A percentile compares a stretch with the other conserved stretches of the same genome.
Conservation (phyloP, 495 filamentous ascomycete species). For the Neurospora sp. region DNA sequence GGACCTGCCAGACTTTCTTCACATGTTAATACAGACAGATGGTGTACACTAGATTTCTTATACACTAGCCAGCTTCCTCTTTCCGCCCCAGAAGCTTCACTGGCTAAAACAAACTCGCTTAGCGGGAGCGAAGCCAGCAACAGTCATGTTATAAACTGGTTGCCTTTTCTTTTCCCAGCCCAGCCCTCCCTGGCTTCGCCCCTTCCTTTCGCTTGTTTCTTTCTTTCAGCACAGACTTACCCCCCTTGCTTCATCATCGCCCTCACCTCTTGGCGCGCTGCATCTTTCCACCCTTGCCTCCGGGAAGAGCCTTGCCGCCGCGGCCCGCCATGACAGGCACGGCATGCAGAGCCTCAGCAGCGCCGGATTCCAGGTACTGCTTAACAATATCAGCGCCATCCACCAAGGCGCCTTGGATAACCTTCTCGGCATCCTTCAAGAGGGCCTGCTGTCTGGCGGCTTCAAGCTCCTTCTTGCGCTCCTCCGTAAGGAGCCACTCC, state of each 20-base stretch:
- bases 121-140: neutral
- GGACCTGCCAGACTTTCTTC: neutral
- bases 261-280: neutral
- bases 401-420: constrained; percentile 38
- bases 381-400: constrained; percentile 47
- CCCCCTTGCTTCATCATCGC: neutral
- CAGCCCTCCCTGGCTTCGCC: neutral
- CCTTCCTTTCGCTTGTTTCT: neutral
- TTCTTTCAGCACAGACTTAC: neutral
- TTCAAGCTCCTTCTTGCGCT: constrained; percentile 54
- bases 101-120: neutral
- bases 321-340: constrained; percentile 2
- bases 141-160: neutral
- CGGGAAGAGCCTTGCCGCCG: neutral
- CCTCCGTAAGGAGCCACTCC: constrained; percentile 67
- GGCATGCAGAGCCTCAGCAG: neutral
- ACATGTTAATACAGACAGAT: constrained; percentile 7
- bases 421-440: constrained; percentile 36
- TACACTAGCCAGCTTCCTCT: constrained; percentile 4
- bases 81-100: neutral
- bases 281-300: neutral
- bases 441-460: constrained; percentile 42
- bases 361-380: constrained; percentile 17
- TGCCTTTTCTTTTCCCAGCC: neutral
- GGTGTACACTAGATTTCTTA: constrained; percentile 9